Base-by-base conservation (phyloP, 805 yeast genomes). In the Sungouiozyma ichnusensis region DNA sequence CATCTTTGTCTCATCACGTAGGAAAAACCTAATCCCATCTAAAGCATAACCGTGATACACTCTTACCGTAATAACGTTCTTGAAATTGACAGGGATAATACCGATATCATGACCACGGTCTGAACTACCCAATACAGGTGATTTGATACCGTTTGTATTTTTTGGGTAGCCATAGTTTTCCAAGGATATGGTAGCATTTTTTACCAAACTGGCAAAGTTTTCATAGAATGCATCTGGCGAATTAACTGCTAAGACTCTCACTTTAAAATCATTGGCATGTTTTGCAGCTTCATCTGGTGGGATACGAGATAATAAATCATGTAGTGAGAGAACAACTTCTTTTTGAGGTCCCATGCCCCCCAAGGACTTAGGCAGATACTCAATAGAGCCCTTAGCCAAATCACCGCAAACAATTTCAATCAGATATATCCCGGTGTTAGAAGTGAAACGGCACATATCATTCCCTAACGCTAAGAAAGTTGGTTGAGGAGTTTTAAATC, bases 31-130 rank as follows among this genome's bases (percentile, higher is more conserved):
- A 14, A 90, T 52, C 4, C 97, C 97, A 62, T 88, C 95, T 16
- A 92, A 61, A 0, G 94, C 94, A 17, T 64, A 58, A 2, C 95
- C 96, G 49, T 79, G 76, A 48, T 76, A 81, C 0, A 87, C 72
- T 43, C 85, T 70, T 1, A 87, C 72, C 38, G 67, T 68, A n/a
- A 55, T 59, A 2, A 83, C 65, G 20, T 46, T 45, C 42, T 48
- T 48, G 2, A 55, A 44, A 44, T 56, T 56, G 14, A 60, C 45
- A 3, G 58, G 52, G 15, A 57, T 58, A 53, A 33, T 48, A 16
- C 43, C 67, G 34, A 43, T 53, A 50, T 39, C 66, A 44, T 38
- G 32, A 20, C 63, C 64, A n/a, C 59, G 48, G 8, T 48, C 43
- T 1, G 48, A 40, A 37, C 50, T 45, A 14, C 64, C 64, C 11